Base-by-base conservation (phyloP, 225 moss, liverwort and hornwort species). In the Rhytidiadelphus loreus region DNA sequence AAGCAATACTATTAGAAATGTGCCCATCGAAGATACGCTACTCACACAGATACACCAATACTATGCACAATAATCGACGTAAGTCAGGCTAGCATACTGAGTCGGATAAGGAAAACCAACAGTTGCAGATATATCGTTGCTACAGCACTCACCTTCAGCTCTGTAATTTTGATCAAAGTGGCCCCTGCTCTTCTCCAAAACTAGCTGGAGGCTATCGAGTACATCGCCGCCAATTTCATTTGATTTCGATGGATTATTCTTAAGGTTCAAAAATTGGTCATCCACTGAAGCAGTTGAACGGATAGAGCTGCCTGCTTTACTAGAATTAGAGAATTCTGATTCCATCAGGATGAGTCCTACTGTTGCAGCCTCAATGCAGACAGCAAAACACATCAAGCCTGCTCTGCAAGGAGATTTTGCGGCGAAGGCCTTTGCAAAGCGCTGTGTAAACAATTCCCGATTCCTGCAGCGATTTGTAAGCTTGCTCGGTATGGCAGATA, bases 331-430 rank as follows among this genome's bases (percentile, higher is more conserved):
- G 71, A 85, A 68, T 23, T 89, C 55, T 71, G 90, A 63, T 89
- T 86, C 88, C 59, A 84, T 81, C 56, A 87, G 22, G 48, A 90
- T 87, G 84, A 86, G 85, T 89, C 93, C 94, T n/a, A 91, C 89
- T 58, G 94, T 92, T 90, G 96, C 95, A 85, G 96, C 96, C 92
- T 95, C 95, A 88, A 98, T 89, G 73, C 96, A 95, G 48, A 91
- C 68, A 75, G 94, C 86, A 80, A 96, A 91, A 63, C 94, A 90
- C 92, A 96, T 92, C 87, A 98, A 92, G 44, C 96, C 94, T 85
- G 95, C 90, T 87, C 95, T 90, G 70, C 94, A 88, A 90, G 92
- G 94, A 56, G 84, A 73, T 85, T 87, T 91, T 78, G 94, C 92
- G 56, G 93, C 91, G 74, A 95, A 85, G 88, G 90, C 91, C 68